Base-by-base conservation (phyloP, 805 yeast genomes). In the Brettanomyces sp. region DNA sequence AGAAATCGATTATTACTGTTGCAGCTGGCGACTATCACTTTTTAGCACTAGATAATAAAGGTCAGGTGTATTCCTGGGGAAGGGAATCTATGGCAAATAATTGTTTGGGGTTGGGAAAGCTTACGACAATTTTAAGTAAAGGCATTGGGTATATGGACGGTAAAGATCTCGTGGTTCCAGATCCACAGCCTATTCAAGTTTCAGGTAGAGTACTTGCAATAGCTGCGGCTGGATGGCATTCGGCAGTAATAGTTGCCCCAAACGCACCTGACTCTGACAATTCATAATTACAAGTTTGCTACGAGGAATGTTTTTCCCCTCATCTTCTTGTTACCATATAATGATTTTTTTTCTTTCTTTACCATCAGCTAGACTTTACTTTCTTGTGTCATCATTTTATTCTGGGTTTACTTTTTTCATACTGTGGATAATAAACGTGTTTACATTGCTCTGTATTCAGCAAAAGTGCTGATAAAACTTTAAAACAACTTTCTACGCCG, bases 181-280 rank as follows among this genome's bases (percentile, higher is more conserved):
- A 58, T 25, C 87, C 87, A 3, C 62, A 66, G 1, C 56, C 56
- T 41, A 63, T 76, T 5, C 52, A 61, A 2, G 47, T 67, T 1
- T 60, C 63, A 4, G 77, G 77, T 3, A 63, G 65, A 32, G 78
- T 82, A 56, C 60, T 82, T 21, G 79, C 80, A 0, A 72, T 83
- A 33, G 74, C 85, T 1, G 87, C 90, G 5, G 81, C 80, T 13
- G 95, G 93, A 1, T 85, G 91, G 91, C 93, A 85, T 47, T 75
- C 87, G 5, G 79, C 81, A 39, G 89, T 88, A 1, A 65, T 85
- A 44, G 66, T 77, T 28, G 32, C 32, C 7, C 32, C 32, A 28
- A 28, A 28, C 11, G 11, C 7, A 9, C 11, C 32, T 28, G 32
- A 28, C 32, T 28, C 32, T 7, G 32, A 28, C 11, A 6, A 28